phyloP scores from a whole-genome alignment of 129 eudicot genomes.

The Escallonia rubra region DNA sequence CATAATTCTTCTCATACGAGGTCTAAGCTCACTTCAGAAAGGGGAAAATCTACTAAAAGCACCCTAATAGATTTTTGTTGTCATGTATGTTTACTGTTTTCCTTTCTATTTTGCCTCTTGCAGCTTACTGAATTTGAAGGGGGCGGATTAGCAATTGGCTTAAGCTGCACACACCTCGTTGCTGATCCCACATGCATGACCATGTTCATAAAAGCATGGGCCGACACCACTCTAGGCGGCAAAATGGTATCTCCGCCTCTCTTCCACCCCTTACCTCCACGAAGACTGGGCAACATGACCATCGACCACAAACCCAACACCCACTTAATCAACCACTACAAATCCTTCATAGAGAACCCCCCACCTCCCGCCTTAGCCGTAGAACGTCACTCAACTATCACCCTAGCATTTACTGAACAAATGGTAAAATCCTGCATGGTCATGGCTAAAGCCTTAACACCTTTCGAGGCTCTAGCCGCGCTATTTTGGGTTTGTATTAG shows the following conservation, averaged over 20 bases:
- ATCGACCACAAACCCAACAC: slow-evolving; percentile 7
- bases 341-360: slow-evolving; percentile 9
- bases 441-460: neutral
- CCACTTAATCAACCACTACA: slow-evolving; percentile 32
- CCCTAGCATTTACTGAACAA: slow-evolving; percentile 23
- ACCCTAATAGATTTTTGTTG: no score
- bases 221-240: slow-evolving; percentile 28
- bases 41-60: no score
- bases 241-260: slow-evolving; percentile 33
- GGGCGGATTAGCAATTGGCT: slow-evolving; percentile 53
- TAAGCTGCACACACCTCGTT: slow-evolving; percentile 46
- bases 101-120: neutral
- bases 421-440: slow-evolving; percentile 30
- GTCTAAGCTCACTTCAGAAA: no score
- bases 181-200: slow-evolving; percentile 35
- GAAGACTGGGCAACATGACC: slow-evolving; percentile 6
- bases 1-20: no score
- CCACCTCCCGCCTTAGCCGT: neutral
- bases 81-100: no score
- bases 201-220: slow-evolving; percentile 41
- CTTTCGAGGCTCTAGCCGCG: slow-evolving; percentile 32
- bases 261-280: slow-evolving; percentile 38
- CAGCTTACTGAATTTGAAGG: slow-evolving; percentile 50
- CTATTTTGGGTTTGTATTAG: slow-evolving; percentile 34
- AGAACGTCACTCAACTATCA: slow-evolving; percentile 18